Evolutionary conservation across 352 stramenopile species (phyloP), one percentile per base, ranked within the genome.

Genomic region (Phytophthora crassamura): DNA sequence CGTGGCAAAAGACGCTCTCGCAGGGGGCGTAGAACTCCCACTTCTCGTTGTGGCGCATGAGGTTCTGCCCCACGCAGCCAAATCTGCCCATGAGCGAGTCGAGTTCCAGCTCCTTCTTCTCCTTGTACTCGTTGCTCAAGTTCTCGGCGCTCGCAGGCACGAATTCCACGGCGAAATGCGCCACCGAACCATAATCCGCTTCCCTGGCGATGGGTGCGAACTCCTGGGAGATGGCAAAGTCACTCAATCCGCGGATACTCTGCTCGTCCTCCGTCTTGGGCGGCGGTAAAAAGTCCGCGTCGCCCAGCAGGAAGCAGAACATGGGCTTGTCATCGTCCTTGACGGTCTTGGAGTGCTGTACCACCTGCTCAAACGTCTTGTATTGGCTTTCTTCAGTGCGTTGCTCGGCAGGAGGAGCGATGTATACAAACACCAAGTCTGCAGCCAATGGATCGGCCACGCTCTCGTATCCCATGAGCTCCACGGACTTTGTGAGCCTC

Each of bases 11-110:
- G 1, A 71, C 56, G 39, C 72, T 89, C 3, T 77, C 56, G 7
- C 69, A 42, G 0, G 72, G 49, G 11, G 77, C 87, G 39, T 89
- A 93, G 33, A 93, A 75, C 59, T 92, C 81, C 87, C 87, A 95
- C 54, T 94, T 95, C 51, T 95, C 87, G 0, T 73, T 88, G 45
- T 93, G 74, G 35, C 91, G 74, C 84, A 94, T 93, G 39, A 95
- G 55, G 43, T 95, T 94, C 55, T 86, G 83, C 18, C 88, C 72
- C 36, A 90, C 72, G 51, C 78, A 88, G 30, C 79, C 80, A 59
- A 95, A 94, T 28, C 66, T 78, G 39, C 71, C 74, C 87, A 95
- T 95, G 43, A 95, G 67, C 18, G 60, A 61, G 40, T 84, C 68
- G 15, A 89, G 54, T 20, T 76, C 67, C 15, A 33, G 45, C 25